Conservation (phyloP, 345 rosid genomes). For the Salix suchowensis region DNA sequence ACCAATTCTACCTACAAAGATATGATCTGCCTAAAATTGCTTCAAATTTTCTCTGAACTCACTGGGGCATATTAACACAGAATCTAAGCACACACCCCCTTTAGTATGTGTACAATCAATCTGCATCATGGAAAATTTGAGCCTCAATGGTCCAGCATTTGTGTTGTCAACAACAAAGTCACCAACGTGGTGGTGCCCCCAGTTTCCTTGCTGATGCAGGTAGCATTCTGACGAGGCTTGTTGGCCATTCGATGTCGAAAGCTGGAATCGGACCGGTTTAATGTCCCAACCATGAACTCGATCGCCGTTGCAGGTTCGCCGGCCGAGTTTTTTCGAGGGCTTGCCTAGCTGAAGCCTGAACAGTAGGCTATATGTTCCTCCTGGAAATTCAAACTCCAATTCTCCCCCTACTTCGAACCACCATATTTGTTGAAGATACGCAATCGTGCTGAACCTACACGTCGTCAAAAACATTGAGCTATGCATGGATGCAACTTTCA, state of each 20-base stretch:
- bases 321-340: constrained; percentile 19
- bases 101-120: constrained; percentile 41
- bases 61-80: constrained; percentile 22
- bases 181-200: constrained; percentile 34
- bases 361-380: constrained; percentile 29
- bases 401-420: constrained; percentile 37
- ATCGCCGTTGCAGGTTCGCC: constrained; percentile 18
- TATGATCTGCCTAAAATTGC: not conserved
- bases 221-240: constrained; percentile 18
- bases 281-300: constrained; percentile 43
- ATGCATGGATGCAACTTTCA: not conserved
- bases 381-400: constrained; percentile 29
- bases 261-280: constrained; percentile 35
- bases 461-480: not conserved
- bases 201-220: constrained; percentile 21
- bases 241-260: constrained; percentile 32
- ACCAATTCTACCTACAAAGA: not conserved
- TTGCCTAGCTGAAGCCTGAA: constrained; percentile 39
- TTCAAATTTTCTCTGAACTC: constrained; percentile 11
- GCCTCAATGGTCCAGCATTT: not conserved
- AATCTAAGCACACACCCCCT: constrained; percentile 36
- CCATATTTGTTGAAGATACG: constrained; percentile 42
- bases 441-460: constrained; percentile 29
- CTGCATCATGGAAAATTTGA: constrained; percentile 39
- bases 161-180: constrained; percentile 17